These are phyloP conservation scores for Cladobotryum protrusum DNA, from an alignment of 2,329 filamentous ascomycete genomes.

Conservation along the genomic window DNA sequence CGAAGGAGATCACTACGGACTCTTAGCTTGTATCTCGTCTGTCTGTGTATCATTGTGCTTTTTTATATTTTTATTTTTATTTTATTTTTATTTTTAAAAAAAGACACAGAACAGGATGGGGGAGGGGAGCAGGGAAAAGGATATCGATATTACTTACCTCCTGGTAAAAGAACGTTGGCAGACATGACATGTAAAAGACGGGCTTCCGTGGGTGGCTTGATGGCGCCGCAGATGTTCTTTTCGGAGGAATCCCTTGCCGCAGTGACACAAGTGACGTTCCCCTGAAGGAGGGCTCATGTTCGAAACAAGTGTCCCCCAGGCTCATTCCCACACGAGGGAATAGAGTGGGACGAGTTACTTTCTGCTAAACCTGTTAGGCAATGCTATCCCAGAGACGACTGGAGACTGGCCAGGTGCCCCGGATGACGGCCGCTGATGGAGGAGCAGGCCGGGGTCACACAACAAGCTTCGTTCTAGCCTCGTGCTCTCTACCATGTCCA, in stretches of 20 bases:
- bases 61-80: too few relatives aligned
- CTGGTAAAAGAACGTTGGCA: slow-evolving; percentile 34
- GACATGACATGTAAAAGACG: slow-evolving; percentile 29
- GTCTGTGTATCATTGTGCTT: slow-evolving; percentile 2
- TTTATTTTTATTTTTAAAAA: too few relatives aligned
- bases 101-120: not conserved
- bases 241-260: slow-evolving; percentile 34
- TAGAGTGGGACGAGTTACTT: too few relatives aligned
- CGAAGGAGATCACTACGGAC: slow-evolving; percentile 30
- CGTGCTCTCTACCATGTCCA: too few relatives aligned
- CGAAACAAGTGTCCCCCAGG: too few relatives aligned
- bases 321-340: slow-evolving; percentile 2
- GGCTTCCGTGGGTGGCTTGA: slow-evolving; percentile 32
- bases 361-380: too few relatives aligned
- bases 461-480: too few relatives aligned
- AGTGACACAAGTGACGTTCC: slow-evolving; percentile 31
- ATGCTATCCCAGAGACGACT: too few relatives aligned
- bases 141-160: slow-evolving; percentile 24
- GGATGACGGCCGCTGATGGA: too few relatives aligned
- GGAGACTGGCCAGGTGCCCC: too few relatives aligned
- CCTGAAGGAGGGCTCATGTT: slow-evolving; percentile 11
- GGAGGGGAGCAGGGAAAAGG: not conserved
- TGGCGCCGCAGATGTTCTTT: slow-evolving; percentile 36
- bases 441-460: too few relatives aligned
- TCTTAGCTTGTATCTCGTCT: not conserved